Evolutionary conservation across 345 rosid species (phyloP).

Genomic region (Rhizophora mangle): DNA sequence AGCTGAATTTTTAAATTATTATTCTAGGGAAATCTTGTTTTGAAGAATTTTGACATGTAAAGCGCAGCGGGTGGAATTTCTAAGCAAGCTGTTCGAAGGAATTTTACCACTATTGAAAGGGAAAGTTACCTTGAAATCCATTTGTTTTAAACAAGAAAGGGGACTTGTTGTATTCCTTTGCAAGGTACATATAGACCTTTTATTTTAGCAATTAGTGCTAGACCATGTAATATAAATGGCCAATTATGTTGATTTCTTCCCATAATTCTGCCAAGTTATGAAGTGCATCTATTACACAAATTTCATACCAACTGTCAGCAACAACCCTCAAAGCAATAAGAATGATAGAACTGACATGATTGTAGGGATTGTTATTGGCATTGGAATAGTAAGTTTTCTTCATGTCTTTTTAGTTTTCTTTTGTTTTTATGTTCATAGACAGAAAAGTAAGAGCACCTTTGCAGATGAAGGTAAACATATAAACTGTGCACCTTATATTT

Average conservation of each 20-base stretch:
- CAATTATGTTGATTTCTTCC: neutral
- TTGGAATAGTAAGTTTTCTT: conserved; percentile 36
- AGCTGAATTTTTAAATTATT: neutral
- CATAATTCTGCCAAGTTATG: neutral
- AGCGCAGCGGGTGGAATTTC: conserved; percentile 33
- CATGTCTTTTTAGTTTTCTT: conserved; percentile 30
- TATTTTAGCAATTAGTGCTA: conserved; percentile 50
- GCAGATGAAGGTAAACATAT: conserved; percentile 61
- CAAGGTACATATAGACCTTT: conserved; percentile 33
- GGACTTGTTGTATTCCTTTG: conserved; percentile 36
- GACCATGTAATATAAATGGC: conserved; percentile 37
- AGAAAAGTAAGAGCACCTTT: conserved; percentile 27
- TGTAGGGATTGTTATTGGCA: conserved; percentile 54
- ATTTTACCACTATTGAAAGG: conserved; percentile 8
- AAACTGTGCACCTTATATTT: neutral
- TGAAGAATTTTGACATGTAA: conserved; percentile 33
- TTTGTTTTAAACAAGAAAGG: conserved; percentile 37
- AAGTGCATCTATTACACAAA: conserved; percentile 12
- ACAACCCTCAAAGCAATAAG: neutral
- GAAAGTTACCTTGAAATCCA: conserved; percentile 37
- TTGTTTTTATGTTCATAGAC: conserved; percentile 38
- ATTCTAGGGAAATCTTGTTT: conserved; percentile 28
- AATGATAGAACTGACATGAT: conserved; percentile 40
- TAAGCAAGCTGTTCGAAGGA: conserved; percentile 15
- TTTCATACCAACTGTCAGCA: too few relatives aligned